Percentiles rank a stretch among this genome's conserved stretches.
Conservation (phyloP, 495 filamentous ascomycete genomes). For the Xeromyces bisporus region DNA sequence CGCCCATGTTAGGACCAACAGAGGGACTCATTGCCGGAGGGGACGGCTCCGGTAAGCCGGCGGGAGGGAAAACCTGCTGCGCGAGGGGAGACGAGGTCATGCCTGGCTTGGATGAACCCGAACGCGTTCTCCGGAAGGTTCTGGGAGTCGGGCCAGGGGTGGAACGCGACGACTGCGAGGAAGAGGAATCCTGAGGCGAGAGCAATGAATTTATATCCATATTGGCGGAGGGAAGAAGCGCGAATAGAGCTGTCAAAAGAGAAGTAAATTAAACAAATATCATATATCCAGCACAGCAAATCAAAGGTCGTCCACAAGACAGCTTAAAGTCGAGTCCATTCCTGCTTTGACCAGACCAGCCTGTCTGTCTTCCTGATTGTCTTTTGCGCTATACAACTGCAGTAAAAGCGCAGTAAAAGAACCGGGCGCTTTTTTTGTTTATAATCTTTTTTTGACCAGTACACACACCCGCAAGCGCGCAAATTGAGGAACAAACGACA, state of each 20-base stretch:
- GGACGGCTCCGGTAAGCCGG: slow-evolving; percentile 18
- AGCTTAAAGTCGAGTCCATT: slow-evolving; percentile 30
- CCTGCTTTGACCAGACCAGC: slow-evolving; percentile 17
- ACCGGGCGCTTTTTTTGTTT: no score
- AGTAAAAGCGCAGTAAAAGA: no score
- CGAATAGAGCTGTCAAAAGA: no score
- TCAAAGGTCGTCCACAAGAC: slow-evolving; percentile 16
- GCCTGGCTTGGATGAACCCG: slow-evolving; percentile 15
- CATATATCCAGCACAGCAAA: no score
- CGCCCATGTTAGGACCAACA: slow-evolving; percentile 13
- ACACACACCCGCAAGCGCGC: no score
- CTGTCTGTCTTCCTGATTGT: neutral
- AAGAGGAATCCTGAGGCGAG: slow-evolving; percentile 48
- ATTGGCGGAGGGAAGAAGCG: no score
- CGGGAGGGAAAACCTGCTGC: slow-evolving; percentile 23
- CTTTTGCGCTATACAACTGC: no score
- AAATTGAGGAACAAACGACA: no score
- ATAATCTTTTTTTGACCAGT: no score
- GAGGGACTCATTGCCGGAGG: slow-evolving; percentile 12
- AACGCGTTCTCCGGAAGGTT: slow-evolving; percentile 17
- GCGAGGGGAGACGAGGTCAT: slow-evolving; percentile 29
- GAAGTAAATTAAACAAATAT: no score
- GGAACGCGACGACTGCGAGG: slow-evolving; percentile 25
- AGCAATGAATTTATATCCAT: slow-evolving; percentile 65
- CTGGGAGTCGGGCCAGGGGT: slow-evolving; percentile 25